Evolutionary conservation across 495 filamentous ascomycete species (phyloP).

Genomic region (Aspergillus leporis): DNA sequence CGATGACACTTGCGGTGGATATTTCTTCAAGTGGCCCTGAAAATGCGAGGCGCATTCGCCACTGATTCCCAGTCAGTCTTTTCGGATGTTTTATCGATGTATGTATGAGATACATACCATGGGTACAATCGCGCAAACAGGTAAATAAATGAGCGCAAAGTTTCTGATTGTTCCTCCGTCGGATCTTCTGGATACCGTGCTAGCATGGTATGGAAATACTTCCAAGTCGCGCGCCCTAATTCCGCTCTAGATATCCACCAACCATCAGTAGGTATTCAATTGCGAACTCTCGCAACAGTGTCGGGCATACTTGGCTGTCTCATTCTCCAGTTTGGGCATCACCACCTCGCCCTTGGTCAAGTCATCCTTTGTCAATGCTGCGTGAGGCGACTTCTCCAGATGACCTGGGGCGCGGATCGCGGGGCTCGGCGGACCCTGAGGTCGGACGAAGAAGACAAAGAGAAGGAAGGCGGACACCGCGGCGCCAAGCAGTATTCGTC

Average conservation of each 20-base stretch:
- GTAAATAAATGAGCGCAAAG: slow-evolving; percentile 81
- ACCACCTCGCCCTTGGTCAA: slow-evolving; percentile 76
- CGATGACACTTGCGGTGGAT: slow-evolving; percentile 86
- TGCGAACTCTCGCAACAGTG: slow-evolving; percentile 1
- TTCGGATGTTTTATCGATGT: not conserved
- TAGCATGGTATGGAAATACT: slow-evolving; percentile 94
- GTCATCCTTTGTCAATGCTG: slow-evolving; percentile 33
- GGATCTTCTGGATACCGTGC: slow-evolving; percentile 88
- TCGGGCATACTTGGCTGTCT: slow-evolving; percentile 64
- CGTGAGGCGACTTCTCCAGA: slow-evolving; percentile 31
- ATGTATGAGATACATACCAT: slow-evolving; percentile 47
- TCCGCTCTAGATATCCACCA: slow-evolving; percentile 61
- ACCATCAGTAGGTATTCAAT: slow-evolving; percentile 5
- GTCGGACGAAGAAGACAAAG: slow-evolving; percentile 43
- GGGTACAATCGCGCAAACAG: slow-evolving; percentile 93
- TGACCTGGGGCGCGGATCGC: slow-evolving; percentile 46
- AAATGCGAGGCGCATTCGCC: slow-evolving; percentile 95
- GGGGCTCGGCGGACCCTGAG: slow-evolving; percentile 43
- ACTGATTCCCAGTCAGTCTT: slow-evolving; percentile 40
- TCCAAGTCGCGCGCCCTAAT: slow-evolving; percentile 85
- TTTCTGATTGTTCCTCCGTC: slow-evolving; percentile 76
- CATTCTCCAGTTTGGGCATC: slow-evolving; percentile 89
- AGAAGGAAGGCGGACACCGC: slow-evolving; percentile 36
- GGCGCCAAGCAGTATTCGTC: slow-evolving; percentile 40
- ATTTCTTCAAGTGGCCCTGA: slow-evolving; percentile 74